Base-by-base conservation (phyloP, 306 rosid genomes). In the Gleditsia sinensis region DNA sequence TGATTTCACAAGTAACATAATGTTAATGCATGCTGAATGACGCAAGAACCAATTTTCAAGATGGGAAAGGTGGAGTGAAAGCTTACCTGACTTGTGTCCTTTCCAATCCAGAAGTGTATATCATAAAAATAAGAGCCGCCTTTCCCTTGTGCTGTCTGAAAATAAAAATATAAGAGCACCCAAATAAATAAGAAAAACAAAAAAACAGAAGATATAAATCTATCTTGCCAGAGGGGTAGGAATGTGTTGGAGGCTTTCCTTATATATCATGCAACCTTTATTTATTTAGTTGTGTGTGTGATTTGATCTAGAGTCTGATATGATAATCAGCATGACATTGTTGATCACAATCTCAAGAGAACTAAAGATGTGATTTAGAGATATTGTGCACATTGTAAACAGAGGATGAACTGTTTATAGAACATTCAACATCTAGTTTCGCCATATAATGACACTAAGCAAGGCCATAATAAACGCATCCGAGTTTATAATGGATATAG, bases 61-160 rank as follows among this genome's bases (percentile, higher is more conserved):
- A 53, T 19, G 24, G 39, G 63, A 75, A 67, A 24, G 13, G 63
- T 11, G n/a, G 51, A 57, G 42, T 48, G 27, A 57, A 82, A 59
- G 70, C 72, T 71, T 59, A 94, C 98, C 96, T 91, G 98, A 84
- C 97, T 94, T 48, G 98, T 85, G 82, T 94, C 97, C 79, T 86
- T 94, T 83, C 98, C 98, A 86, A 94, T 57, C 98, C 98, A 94
- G 80, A 91, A 94, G 87, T 94, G 97, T 74, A 94, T 87, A 79
- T 91, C 97, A 78, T 81, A 87, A 66, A 84, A 80, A 82, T 84
- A 86, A 71, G 87, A 62, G 36, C 97, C 96, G 45, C 96, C 96
- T 90, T 78, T 94, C 73, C 87, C 91, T 78, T 91, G 98, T 25
- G 90, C 59, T 71, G 96, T 94, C 97, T 94, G 82, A 72, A 88